Evolutionary conservation across 129 eudicot species (phyloP), one percentile per base, ranked within the genome.

Genomic region (Helianthus tuberosus): DNA sequence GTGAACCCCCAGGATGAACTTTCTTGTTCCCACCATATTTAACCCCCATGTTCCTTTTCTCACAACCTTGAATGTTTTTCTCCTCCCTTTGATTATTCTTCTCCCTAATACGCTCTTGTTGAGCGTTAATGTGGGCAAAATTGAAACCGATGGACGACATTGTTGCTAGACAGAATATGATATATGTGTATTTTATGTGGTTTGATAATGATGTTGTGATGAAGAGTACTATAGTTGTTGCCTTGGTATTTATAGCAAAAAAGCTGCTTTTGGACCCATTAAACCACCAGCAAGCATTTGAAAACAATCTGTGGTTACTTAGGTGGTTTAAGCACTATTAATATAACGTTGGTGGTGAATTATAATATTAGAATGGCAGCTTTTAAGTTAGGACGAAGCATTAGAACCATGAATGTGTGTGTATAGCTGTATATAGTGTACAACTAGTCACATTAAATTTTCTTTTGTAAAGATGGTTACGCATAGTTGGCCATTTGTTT

Each of bases 141-240:
- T 61, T 68, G 75, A 77, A 77, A 47, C 81, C 81, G 0, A 77
- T 58, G 35, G 81, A 77, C 5, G 81, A 77, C 75, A 77, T 77
- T 68, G 70, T 77, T 68, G 75, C 11, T 58, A 46, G 29, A 43
- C 8, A n/a, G 27, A n/a, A 36, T 55, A 43, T 10, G 13, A 12
- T 48, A 35, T 64, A 38, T 29, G 43, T 57, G 32, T 57, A 11
- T 29, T 6, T 54, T 53, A 57, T 55, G 68, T 57, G 25, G 47
- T 54, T 27, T 54, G 25, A 23, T 53, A 39, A 39, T 39, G 61
- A 54, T 20, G 48, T 54, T 76, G 68, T 25, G 73, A 66, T 67
- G 80, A 66, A 16, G 41, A 39, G 57, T 75, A 20, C 29, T 54
- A 25, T 53, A 75, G n/a, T 53, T 53, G 46, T 75, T 66, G 57